Conservation (phyloP, 306 rosid species). For the Fragaria vesca region DNA sequence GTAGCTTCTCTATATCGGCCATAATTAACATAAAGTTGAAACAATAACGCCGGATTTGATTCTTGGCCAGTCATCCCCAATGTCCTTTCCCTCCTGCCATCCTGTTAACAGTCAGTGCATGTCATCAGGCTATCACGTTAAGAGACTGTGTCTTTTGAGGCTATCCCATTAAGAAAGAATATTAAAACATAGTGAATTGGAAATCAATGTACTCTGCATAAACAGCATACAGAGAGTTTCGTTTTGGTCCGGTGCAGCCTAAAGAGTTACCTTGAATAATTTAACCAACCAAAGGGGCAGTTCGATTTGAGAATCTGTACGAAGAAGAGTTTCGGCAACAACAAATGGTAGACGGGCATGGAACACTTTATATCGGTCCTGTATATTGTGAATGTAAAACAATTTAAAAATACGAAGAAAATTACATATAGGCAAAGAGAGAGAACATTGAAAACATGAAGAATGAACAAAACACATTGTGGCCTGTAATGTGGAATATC, state of each 20-base stretch:
- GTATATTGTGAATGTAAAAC: conserved; percentile 32
- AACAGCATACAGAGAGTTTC: not conserved
- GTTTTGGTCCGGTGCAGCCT: conserved; percentile 1
- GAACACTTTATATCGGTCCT: conserved; percentile 74
- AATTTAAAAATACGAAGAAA: conserved; percentile 5
- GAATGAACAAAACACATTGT: not conserved
- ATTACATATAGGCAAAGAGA: not conserved
- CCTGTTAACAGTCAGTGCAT: conserved; percentile 55
- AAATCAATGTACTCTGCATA: not conserved
- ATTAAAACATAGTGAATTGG: not conserved
- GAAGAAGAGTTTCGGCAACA: conserved; percentile 91
- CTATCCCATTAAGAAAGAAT: not conserved
- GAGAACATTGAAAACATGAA: not conserved
- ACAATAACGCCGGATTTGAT: conserved; percentile 78
- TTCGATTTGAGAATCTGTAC: conserved; percentile 73
- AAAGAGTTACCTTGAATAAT: conserved; percentile 76
- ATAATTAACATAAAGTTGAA: conserved; percentile 75
- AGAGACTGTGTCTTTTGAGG: not conserved
- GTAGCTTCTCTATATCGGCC: conserved; percentile 92
- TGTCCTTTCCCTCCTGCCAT: conserved; percentile 52
- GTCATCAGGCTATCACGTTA: conserved; percentile 1
- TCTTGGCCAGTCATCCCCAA: conserved; percentile 85
- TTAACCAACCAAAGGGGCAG: conserved; percentile 93
- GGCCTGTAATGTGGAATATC: too few species aligned
- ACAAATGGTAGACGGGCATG: conserved; percentile 73